Evolutionary conservation across 306 rosid genomes (phyloP), one percentile per base, ranked within the genome.

Genomic region (Vicia sativa): DNA sequence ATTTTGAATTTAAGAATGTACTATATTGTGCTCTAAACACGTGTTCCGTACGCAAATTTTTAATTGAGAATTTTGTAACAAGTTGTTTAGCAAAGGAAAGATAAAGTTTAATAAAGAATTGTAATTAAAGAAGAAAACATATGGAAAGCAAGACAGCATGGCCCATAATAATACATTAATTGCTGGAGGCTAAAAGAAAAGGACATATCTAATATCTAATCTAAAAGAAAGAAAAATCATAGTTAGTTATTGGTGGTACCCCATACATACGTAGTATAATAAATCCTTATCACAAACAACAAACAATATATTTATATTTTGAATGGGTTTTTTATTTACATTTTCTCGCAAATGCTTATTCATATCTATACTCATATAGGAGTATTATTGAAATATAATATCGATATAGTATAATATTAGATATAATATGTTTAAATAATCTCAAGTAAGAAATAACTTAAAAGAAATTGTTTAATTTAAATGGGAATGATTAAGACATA

Each of bases 181-280:
- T 50, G n/a, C 6, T 50, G 56, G 56, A 50, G 56, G 56, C 56
- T 50, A 50, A 19, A 19, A 19, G 56, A 19, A 50, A 50, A 50
- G 9, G 29, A 50, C 29, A 50, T 13, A 50, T n/a, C n/a, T n/a
- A n/a, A n/a, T n/a, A n/a, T n/a, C n/a, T n/a, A n/a, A n/a, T 50
- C 29, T 50, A 5, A 50, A 50, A 12, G 7, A 11, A 9, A 50
- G 56, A 50, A 50, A 50, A 50, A 26, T 50, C 56, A 19, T 19
- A 8, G 5, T 48, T 48, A 50, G 56, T 49, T 49, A 49, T 16
- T 18, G 56, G 55, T 8, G 55, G 55, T 18, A 49, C 55, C 23
- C 55, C 26, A 49, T 9, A 9, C 9, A 45, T 45, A 45, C 52
- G 4, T 45, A 45, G 0, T 14, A 45, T 45, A 45, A 5, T 14